Conservation (phyloP, 139 green algal species). For the Nannochloris sp. region DNA sequence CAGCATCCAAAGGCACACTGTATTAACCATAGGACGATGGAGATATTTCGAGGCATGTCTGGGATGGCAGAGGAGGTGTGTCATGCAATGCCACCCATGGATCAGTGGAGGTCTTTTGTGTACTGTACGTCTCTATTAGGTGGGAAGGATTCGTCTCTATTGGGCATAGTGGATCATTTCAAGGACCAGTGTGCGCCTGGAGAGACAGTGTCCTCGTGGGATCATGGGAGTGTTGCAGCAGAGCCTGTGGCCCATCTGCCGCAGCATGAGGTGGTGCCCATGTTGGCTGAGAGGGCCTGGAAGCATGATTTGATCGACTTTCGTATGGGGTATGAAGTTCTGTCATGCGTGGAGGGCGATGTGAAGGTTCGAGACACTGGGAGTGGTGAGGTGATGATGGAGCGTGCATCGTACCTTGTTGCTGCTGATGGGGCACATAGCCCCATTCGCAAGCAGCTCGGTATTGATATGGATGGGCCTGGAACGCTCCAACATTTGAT, state of each 20-base stretch:
- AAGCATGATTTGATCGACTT: slow-evolving; percentile 10
- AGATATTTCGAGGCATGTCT: slow-evolving; percentile 41
- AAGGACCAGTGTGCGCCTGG: slow-evolving; percentile 18
- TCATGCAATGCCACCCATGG: slow-evolving; percentile 48
- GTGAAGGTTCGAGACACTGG: background rate
- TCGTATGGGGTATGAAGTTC: slow-evolving; percentile 19
- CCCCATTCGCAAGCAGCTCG: slow-evolving; percentile 28
- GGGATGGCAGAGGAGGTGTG: slow-evolving; percentile 38
- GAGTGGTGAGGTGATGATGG: slow-evolving; percentile 1
- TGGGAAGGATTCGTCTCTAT: slow-evolving; percentile 14
- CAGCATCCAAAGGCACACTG: slow-evolving; percentile 84
- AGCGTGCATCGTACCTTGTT: slow-evolving; percentile 36
- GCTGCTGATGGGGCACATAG: slow-evolving; percentile 66
- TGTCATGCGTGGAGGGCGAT: background rate
- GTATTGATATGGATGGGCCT: slow-evolving; percentile 47
- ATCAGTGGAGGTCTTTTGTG: slow-evolving; percentile 75
- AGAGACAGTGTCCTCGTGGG: too few relatives aligned
- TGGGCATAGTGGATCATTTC: slow-evolving; percentile 82
- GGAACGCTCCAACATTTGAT: slow-evolving; percentile 71
- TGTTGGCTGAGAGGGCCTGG: slow-evolving; percentile 36
- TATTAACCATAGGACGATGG: slow-evolving; percentile 93
- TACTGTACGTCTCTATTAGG: slow-evolving; percentile 61
- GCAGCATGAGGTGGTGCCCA: slow-evolving; percentile 71
- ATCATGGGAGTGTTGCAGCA: slow-evolving; percentile 28
- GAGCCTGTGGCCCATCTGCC: slow-evolving; percentile 74